Conservation (phyloP, 805 yeast genomes). For the Sugiyamaella valdiviana region DNA sequence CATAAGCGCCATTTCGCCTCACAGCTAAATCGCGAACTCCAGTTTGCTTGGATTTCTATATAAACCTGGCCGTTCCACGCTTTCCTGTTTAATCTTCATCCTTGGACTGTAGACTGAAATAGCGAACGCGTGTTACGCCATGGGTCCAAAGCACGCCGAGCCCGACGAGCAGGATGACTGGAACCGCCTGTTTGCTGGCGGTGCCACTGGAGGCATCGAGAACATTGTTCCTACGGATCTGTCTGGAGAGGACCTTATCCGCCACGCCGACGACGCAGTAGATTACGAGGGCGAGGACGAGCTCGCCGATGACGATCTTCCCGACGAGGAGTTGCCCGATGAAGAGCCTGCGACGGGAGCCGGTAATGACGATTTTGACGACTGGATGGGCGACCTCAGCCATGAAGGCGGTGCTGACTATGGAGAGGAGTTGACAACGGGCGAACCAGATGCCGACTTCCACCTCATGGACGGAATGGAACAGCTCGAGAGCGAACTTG, state of each 20-base stretch:
- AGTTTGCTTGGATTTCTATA: neutral
- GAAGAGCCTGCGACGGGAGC: slow-evolving; percentile 32
- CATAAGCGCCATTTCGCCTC: neutral
- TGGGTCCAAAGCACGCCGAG: neutral
- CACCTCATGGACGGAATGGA: slow-evolving; percentile 25
- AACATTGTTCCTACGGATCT: slow-evolving; percentile 29
- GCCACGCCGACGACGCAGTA: slow-evolving; percentile 86
- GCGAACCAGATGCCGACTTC: neutral
- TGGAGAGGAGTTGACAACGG: slow-evolving; percentile 29
- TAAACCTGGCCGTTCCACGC: no score
- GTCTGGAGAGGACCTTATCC: slow-evolving; percentile 45
- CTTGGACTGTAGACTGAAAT: neutral
- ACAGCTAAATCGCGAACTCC: neutral
- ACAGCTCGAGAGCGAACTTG: slow-evolving; percentile 31
- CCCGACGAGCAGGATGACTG: slow-evolving; percentile 30
- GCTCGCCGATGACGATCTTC: slow-evolving; percentile 77
- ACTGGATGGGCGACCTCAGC: slow-evolving; percentile 9
- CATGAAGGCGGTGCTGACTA: slow-evolving; percentile 28
- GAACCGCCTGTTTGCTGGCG: slow-evolving; percentile 26
- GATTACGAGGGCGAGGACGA: slow-evolving; percentile 95
- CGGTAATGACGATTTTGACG: slow-evolving; percentile 18
- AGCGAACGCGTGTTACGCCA: neutral
- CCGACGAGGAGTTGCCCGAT: slow-evolving; percentile 25
- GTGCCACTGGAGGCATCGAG: slow-evolving; percentile 22
- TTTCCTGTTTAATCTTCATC: neutral